These are phyloP conservation scores for Pseudogymnoascus sp. DNA, from an alignment of 2,329 filamentous ascomycete species.

Conservation along the genomic window DNA sequence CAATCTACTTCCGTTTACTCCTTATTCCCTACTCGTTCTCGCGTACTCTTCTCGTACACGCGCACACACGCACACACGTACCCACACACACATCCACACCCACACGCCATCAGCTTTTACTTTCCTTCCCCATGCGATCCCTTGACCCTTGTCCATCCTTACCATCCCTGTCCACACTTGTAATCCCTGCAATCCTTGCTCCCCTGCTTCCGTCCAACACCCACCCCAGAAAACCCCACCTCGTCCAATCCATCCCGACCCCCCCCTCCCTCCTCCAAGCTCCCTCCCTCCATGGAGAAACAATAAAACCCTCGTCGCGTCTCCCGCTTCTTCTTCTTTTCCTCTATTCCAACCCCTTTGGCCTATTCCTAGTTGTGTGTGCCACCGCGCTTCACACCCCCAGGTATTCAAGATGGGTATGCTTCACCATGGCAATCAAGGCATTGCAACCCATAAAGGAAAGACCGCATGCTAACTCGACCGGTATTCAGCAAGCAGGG, in stretches of 20 bases:
- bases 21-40: neutral
- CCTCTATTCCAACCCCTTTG: neutral
- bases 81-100: neutral
- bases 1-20: neutral
- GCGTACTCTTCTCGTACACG: neutral
- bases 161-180: neutral
- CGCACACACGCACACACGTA: neutral
- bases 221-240: neutral
- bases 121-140: neutral
- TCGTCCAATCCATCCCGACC: neutral
- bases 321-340: neutral
- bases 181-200: neutral
- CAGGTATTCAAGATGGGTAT: slow-evolving; percentile 10
- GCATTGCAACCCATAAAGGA: neutral
- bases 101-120: neutral
- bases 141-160: neutral
- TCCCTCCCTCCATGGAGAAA: neutral
- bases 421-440: slow-evolving; percentile 4
- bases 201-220: neutral
- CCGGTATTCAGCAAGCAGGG: neutral
- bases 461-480: neutral
- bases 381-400: neutral
- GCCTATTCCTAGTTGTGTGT: neutral
- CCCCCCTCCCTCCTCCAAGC: neutral
- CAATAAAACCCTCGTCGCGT: slow-evolving; percentile 1